These are phyloP conservation scores for Aureobasidium sp. DNA, from an alignment of 2,329 filamentous ascomycete genomes.

Conservation along the genomic window DNA sequence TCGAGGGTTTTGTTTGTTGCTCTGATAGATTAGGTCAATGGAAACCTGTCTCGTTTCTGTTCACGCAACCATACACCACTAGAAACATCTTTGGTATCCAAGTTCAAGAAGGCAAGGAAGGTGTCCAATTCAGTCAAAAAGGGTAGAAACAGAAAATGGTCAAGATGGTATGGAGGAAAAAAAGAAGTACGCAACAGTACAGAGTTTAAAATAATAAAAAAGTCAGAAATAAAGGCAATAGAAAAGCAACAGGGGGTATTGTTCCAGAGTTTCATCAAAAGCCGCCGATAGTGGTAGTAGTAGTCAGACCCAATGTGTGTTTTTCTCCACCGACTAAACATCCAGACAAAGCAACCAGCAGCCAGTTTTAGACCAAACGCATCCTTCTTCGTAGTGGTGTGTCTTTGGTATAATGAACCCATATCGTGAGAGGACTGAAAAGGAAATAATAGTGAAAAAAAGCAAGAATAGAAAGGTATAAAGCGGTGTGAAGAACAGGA, in stretches of 20 bases:
- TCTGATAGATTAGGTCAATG: too few relatives aligned
- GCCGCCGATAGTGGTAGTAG: background rate
- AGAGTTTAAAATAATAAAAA: background rate
- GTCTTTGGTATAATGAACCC: constrained; percentile 5
- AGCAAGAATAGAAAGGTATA: constrained; percentile 5
- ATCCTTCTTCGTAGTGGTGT: background rate
- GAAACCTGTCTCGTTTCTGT: too few relatives aligned
- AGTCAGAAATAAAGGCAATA: background rate
- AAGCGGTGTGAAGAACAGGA: background rate
- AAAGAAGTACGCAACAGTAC: constrained; percentile 1
- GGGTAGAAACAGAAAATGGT: background rate
- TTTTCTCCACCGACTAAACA: background rate
- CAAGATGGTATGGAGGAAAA: background rate
- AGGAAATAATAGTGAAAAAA: constrained; percentile 1
- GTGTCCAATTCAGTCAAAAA: background rate
- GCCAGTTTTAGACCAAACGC: constrained; percentile 1
- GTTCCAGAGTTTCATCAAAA: constrained; percentile 9
- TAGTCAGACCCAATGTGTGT: background rate
- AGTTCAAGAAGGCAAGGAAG: background rate
- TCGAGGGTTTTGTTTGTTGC: too few relatives aligned
- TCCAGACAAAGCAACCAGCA: background rate
- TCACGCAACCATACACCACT: too few relatives aligned
- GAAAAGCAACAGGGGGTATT: constrained; percentile 2
- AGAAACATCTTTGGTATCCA: too few relatives aligned
- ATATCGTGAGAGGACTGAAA: constrained; percentile 4